Percentiles rank a stretch among this genome's conserved stretches.
These are phyloP conservation scores for Castanea crenata DNA, from an alignment of 306 rosid species.

Conservation along the genomic window DNA sequence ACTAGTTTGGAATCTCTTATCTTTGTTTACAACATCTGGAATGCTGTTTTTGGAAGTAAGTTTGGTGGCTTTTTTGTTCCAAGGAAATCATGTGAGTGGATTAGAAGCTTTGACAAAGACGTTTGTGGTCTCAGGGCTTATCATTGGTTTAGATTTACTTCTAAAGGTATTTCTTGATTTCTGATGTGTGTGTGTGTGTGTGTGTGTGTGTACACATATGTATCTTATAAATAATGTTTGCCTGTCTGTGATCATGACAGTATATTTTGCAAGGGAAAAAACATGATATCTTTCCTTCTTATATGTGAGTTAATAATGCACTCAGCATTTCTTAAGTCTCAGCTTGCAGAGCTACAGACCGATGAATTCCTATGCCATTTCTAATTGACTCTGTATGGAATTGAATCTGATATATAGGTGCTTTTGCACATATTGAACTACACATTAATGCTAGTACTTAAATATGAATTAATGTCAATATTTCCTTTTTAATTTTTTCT, in stretches of 20 bases:
- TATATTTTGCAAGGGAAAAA: background rate
- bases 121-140: conserved; percentile 73
- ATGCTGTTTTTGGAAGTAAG: conserved; percentile 98
- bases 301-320: background rate
- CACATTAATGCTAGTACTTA: background rate
- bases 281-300: background rate
- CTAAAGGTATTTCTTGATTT: conserved; percentile 59
- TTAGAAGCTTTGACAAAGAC: conserved; percentile 76
- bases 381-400: background rate
- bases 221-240: background rate
- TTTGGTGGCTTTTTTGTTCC: conserved; percentile 89
- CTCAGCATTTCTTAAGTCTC: background rate
- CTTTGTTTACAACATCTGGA: conserved; percentile 83
- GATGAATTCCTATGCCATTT: background rate
- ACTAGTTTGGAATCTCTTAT: conserved; percentile 68
- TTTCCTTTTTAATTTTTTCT: background rate
- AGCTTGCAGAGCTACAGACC: background rate
- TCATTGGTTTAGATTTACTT: conserved; percentile 75
- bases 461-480: background rate
- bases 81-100: conserved; percentile 78
- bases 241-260: background rate
- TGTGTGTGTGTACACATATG: too few relatives aligned
- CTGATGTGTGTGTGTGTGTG: too few relatives aligned
- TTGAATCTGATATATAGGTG: background rate
- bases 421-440: background rate